Conservation (phyloP, 202 grass and related monocot species). For the Panicum hallii region DNA sequence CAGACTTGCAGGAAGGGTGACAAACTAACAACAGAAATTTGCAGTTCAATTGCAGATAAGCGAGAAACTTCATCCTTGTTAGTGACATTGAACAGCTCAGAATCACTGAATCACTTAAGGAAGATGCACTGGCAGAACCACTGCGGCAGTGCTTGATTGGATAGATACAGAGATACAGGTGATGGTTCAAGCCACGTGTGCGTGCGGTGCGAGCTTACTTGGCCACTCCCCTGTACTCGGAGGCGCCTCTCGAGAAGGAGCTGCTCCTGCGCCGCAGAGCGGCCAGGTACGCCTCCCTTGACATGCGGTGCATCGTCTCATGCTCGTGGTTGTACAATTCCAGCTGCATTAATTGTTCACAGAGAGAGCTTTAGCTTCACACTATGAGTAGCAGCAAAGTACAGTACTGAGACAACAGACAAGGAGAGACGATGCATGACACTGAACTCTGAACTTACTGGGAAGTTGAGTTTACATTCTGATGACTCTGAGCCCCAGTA, state of each 20-base stretch:
- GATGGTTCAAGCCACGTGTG: neutral
- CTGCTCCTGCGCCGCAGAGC: conserved; percentile 67
- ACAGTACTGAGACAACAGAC: neutral
- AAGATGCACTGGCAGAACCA: conserved; percentile 8
- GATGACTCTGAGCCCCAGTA: conserved; percentile 40
- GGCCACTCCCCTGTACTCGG: conserved; percentile 73
- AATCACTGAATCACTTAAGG: neutral
- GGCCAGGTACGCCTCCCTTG: conserved; percentile 66
- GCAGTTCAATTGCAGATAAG: neutral
- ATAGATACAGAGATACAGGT: conserved; percentile 23
- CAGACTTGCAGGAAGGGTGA: neutral
- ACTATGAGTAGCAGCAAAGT: neutral
- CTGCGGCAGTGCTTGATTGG: neutral
- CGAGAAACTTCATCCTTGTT: neutral
- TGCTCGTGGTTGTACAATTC: conserved; percentile 57
- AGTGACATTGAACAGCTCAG: neutral
- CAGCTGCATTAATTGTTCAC: conserved; percentile 44
- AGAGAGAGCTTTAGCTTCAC: neutral
- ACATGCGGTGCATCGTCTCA: conserved; percentile 62
- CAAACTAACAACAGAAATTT: neutral
- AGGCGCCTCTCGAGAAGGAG: conserved; percentile 79
- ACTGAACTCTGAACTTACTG: conserved; percentile 42
- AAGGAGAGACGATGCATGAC: neutral
- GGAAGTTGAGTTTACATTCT: conserved; percentile 47
- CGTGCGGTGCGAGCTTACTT: conserved; percentile 34